These are phyloP conservation scores for Paramecium biaurelia DNA, from an alignment of 73 alveolate genomes.

Conservation along the genomic window DNA sequence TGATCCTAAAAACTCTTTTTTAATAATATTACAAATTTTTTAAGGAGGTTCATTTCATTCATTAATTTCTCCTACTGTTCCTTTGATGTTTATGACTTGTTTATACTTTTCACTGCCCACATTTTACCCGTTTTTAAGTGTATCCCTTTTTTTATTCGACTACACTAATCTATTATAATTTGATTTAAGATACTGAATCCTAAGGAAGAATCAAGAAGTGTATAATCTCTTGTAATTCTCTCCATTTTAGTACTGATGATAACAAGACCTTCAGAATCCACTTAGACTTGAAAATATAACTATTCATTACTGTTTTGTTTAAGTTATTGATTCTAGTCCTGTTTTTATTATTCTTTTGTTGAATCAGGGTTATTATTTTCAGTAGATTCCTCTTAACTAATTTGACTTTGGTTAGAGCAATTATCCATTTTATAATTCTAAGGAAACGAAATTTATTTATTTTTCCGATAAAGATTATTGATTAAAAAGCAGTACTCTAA, in stretches of 20 bases:
- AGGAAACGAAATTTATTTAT: too few species aligned
- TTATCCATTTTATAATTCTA: neutral
- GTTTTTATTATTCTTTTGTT: neutral
- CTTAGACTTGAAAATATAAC: neutral
- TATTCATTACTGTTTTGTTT: neutral
- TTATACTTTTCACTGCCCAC: conserved; percentile 70
- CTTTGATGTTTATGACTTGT: neutral
- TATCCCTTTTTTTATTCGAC: conserved; percentile 75
- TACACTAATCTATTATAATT: conserved; percentile 64
- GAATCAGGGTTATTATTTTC: neutral
- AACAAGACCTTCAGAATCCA: neutral
- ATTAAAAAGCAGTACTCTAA: neutral
- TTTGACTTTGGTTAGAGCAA: neutral
- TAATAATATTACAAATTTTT: neutral
- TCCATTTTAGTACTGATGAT: conserved; percentile 16
- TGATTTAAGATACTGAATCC: neutral
- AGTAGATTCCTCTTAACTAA: neutral
- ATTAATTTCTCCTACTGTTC: neutral
- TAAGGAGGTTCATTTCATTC: conserved; percentile 1
- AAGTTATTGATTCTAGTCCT: neutral
- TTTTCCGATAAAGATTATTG: neutral
- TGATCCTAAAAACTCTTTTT: conserved; percentile 68
- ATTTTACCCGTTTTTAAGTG: conserved; percentile 70
- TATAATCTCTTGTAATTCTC: conserved; percentile 42
- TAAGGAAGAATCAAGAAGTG: conserved; percentile 41